These are phyloP conservation scores for Aegilops bicornis DNA, from an alignment of 176 grass and related monocot species.

Conservation along the genomic window DNA sequence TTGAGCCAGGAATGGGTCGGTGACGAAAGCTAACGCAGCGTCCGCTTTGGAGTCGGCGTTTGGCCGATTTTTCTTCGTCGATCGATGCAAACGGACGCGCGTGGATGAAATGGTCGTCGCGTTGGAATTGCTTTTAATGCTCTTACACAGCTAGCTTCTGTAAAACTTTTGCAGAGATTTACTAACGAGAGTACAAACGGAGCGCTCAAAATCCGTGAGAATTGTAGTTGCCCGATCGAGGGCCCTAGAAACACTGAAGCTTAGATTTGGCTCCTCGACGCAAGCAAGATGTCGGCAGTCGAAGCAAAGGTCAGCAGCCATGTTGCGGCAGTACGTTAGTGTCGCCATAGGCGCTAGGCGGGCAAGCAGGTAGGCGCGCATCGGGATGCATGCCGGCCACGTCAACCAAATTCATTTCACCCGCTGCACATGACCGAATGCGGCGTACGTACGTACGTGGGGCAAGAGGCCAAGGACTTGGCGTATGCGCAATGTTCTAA, in stretches of 20 bases:
- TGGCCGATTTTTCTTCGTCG: too few species aligned
- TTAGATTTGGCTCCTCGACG: background rate
- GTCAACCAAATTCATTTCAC: background rate
- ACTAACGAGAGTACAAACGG: background rate
- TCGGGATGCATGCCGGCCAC: slow-evolving; percentile 17
- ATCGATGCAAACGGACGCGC: too few species aligned
- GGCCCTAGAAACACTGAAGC: background rate
- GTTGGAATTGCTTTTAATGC: too few species aligned
- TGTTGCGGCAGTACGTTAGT: background rate
- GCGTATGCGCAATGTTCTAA: background rate
- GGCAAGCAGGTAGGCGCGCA: background rate
- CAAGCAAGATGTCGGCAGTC: slow-evolving; percentile 16
- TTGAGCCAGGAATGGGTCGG: too few species aligned
- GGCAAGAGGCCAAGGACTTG: background rate
- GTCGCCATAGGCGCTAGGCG: background rate
- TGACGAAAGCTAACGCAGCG: too few species aligned
- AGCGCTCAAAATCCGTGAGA: background rate
- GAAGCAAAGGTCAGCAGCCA: slow-evolving; percentile 25
- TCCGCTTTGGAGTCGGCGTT: too few species aligned
- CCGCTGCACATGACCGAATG: background rate
- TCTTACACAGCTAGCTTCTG: too few species aligned
- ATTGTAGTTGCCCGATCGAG: background rate
- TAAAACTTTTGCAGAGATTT: background rate
- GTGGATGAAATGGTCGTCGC: too few species aligned
- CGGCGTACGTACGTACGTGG: background rate